Base-by-base conservation (phyloP, 345 rosid species). In the Cardamine resedifolia region DNA sequence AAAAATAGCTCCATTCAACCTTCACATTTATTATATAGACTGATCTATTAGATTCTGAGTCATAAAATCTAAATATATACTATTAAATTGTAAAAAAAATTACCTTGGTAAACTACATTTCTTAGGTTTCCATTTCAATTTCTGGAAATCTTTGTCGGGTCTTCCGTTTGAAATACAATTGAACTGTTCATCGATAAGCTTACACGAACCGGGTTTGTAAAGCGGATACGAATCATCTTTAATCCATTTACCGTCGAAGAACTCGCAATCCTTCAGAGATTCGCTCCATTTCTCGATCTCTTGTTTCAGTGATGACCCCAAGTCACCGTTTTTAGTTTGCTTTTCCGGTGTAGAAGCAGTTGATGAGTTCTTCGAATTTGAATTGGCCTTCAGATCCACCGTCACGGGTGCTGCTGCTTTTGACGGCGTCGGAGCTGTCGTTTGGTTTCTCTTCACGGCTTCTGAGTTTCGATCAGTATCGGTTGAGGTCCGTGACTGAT, bases 51-150 rank as follows among this genome's bases (percentile, higher is more conserved):
- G 15, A 61, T 62, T 51, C 62, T 18, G 63, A 55, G 12, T 16
- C 36, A 21, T 33, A 24, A 50, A 50, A 3, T 12, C 47, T 36
- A 59, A 12, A 12, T n/a, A n/a, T n/a, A n/a, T n/a, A n/a, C n/a
- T 38, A 59, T 59, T 36, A 20, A 59, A 59, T 21, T n/a, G n/a
- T n/a, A n/a, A n/a, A n/a, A n/a, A n/a, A n/a, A n/a, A n/a, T n/a
- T n/a, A n/a, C 99, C 99, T 87, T 18, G 99, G 99, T 70, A 96
- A 79, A 73, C 71, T 81, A 75, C 99, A 96, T 30, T 87, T 87
- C 72, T 77, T 86, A 31, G 99, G 99, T 86, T 86, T 88, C 99
- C 99, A 95, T 71, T 85, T 91, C 41, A 80, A 68, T 72, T 90
- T 90, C 79, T 83, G 93, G 49, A 66, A 95, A 12, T 80, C 86